Evolutionary conservation across 2,329 filamentous ascomycete genomes (phyloP), one percentile per base, ranked within the genome.

Genomic region (Cytospora mali): DNA sequence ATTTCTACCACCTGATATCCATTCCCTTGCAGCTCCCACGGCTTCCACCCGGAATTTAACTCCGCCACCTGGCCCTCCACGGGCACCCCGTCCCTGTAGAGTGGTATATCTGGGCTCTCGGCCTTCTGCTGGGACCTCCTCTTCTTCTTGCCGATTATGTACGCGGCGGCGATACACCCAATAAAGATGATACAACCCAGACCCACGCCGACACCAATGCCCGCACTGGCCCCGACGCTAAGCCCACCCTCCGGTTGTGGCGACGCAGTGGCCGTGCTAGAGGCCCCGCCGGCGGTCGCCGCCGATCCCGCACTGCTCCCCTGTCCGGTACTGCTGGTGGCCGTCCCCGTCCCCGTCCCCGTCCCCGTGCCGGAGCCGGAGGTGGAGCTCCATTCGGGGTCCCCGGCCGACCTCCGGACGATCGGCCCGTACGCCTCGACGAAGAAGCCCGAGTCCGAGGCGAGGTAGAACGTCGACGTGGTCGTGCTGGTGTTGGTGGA

Each of bases 101-200:
- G 21, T 31, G 42, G 39, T 11, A 4, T 21, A n/a, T 35, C 11
- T 6, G 39, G 27, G 35, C 16, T 21, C 42, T 1, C 13, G 35
- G 1, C 28, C n/a, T 13, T 48, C 18, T 13, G 23, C 10, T n/a
- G 55, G n/a, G 42, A 14, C 7, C 14, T 21, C 39, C 55, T 57
- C 42, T 28, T 49, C 28, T 42, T 42, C 55, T 29, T 48, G 11
- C 55, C 55, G 46, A 57, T 50, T 5, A 57, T n/a, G 28, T 57
- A 57, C 21, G 55, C 55, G 1, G 55, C 55, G 13, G 31, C 55
- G 27, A 57, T 49, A 16, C 55, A 49, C n/a, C n/a, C 29, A 9
- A 57, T 50, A 68, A 69, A 57, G 28, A 57, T 13, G 21, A 57
- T 49, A 14, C 55, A 57, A 14, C 55, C 55, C 25, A 57, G n/a